Evolutionary conservation across 2,329 filamentous ascomycete genomes (phyloP), one percentile per base, ranked within the genome.

Genomic region (Pleoardoris graminearum): DNA sequence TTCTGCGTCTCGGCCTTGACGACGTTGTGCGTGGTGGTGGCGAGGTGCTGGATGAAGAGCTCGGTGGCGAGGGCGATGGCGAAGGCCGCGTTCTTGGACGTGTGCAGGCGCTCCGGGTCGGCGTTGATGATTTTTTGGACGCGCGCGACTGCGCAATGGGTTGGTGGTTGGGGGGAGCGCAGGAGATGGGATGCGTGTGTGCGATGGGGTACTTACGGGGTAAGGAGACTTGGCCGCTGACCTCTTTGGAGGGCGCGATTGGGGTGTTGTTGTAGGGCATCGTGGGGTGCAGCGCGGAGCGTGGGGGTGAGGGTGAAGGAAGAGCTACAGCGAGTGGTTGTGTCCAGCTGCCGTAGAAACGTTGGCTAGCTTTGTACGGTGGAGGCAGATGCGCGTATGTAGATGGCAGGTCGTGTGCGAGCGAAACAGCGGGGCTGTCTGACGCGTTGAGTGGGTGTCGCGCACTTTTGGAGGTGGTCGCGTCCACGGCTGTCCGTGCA

Each of bases 41-140:
- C 86, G 22, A 99, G 83, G 72, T 97, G 89, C 73, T 96, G 91
- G 61, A 99, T 87, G 77, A 99, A 97, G 82, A 96, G 87, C 76
- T 99, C 94, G 3, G 94, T 92, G 19, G 94, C 94, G 54, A 96
- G 82, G 1, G 93, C 92, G 66, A 97, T 95, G 51, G 93, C 86
- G 72, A 97, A 97, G 17, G 92, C 89, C 48, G 93, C 93, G 68
- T 96, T 96, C 74, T 92, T 96, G 41, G 92, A 96, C 74, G 89
- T 84, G 57, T 80, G 81, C 57, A 96, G 89, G 57, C 97, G 93
- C 37, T 90, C 85, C 0, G 66, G 67, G 74, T 99, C 94, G 52
- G 91, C 83, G 43, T 85, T 83, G 55, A 99, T 90, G 70, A 99
- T 96, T 77, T 96, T 96, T 77, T 97, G 97, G 53, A 99, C 90